Conservation (phyloP, 179 eudicot species). For the Corrigiola litoralis region DNA sequence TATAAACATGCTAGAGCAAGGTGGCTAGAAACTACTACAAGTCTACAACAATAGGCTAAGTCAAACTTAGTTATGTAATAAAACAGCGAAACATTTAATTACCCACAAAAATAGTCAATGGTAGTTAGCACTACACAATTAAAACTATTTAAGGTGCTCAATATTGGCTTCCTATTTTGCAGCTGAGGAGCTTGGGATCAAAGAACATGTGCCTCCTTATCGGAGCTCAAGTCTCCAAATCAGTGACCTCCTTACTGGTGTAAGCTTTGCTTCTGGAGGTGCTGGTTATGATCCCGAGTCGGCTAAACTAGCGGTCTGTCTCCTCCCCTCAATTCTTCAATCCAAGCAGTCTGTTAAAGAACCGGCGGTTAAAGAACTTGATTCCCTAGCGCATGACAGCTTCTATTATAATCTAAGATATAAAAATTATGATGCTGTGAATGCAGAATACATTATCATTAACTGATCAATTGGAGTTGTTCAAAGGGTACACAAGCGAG, state of each 20-base stretch:
- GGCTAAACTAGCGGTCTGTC: slow-evolving; percentile 15
- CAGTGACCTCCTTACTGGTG: slow-evolving; percentile 46
- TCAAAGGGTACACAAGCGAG: slow-evolving; percentile 50
- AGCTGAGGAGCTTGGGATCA: slow-evolving; percentile 42
- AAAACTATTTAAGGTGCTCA: too few relatives aligned
- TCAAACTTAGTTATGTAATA: too few relatives aligned
- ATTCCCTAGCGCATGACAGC: not conserved
- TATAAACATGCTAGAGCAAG: not conserved
- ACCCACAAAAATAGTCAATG: too few relatives aligned
- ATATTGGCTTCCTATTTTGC: too few relatives aligned
- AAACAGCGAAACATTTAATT: not conserved
- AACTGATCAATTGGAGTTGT: slow-evolving; percentile 38
- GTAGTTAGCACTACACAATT: not conserved
- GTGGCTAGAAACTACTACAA: not conserved
- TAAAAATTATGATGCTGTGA: not conserved
- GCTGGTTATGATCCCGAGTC: slow-evolving; percentile 46
- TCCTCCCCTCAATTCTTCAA: too few relatives aligned
- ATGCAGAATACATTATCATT: slow-evolving; percentile 41
- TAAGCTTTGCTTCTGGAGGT: slow-evolving; percentile 56
- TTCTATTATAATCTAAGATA: not conserved
- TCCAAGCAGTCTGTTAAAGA: too few relatives aligned
- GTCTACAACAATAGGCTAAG: too few relatives aligned
- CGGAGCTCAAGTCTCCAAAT: slow-evolving; percentile 27
- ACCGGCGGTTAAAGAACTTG: too few relatives aligned
- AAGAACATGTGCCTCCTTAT: slow-evolving; percentile 41